Conservation (phyloP, 208 protist species). For the Trypanosoma conorhini region DNA sequence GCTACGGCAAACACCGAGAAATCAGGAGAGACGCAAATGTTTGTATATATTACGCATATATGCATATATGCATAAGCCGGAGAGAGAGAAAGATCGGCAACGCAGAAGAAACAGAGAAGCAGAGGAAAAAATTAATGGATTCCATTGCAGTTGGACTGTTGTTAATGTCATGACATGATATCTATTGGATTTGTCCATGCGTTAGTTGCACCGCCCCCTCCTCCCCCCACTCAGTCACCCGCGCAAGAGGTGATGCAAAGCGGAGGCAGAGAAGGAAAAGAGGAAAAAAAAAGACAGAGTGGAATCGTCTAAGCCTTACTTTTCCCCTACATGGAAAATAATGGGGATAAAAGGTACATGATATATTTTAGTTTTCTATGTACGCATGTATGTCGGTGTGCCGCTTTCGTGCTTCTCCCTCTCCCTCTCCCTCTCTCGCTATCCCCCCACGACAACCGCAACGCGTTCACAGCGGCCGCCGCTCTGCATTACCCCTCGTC, state of each 20-base stretch:
- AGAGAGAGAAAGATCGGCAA: slow-evolving; percentile 17
- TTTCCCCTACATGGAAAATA: no score
- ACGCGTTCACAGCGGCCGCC: no score
- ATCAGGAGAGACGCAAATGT: neutral
- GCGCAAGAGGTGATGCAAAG: neutral
- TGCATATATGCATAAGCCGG: no score
- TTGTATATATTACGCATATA: neutral
- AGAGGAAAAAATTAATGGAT: slow-evolving; percentile 12
- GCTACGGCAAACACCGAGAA: slow-evolving; percentile 24
- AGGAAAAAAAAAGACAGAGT: slow-evolving; percentile 8
- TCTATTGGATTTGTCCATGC: neutral
- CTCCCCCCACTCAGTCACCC: no score
- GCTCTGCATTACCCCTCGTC: no score
- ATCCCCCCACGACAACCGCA: no score
- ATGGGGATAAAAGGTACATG: no score
- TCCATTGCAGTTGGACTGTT: slow-evolving; percentile 1
- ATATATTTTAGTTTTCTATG: no score
- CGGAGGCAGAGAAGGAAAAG: slow-evolving; percentile 18
- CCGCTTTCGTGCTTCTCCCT: no score
- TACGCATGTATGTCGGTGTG: no score
- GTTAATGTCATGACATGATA: neutral
- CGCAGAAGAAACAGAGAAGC: slow-evolving; percentile 30
- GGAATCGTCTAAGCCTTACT: neutral
- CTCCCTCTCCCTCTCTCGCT: no score
- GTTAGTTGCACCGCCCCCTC: no score